Evolutionary conservation across 768 basidiomycete genomes (phyloP), one percentile per base, ranked within the genome.

Genomic region (Pholiota conissans): DNA sequence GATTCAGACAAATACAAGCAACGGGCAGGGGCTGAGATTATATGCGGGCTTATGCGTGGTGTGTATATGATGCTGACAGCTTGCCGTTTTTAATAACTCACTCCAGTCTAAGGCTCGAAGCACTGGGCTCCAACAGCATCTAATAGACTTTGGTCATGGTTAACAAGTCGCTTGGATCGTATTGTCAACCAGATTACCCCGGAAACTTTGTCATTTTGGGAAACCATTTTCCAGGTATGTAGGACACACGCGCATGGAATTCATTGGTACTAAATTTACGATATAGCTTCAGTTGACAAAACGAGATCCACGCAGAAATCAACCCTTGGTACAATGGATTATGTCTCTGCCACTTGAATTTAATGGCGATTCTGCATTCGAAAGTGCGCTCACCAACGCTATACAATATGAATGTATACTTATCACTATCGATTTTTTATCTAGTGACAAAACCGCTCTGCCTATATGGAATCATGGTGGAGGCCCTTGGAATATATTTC

Each of bases 1-100:
- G 89, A 89, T 49, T 55, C 79, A 16, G 90, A 93, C 65, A 89
- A 91, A 58, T 93, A 88, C 76, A 92, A 93, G 72, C 93, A 93
- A 67, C 82, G 93, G 24, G 91, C 91, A 27, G 86, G 87, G 24
- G 78, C 75, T 39, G 80, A 82, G 65, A 68, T 94, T 29, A 68
- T 95, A 26, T 78, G 83, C 32, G 94, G 93, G 20, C 65, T 93
- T 48, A 72, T 91, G 55, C 82, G 93, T 60, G 93, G 90, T 88
- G 67, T 52, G 75, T 68, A 54, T 27, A 16, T 45, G 18, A 10
- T 30, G 11, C 28, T 32, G 48, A 3, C 34, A 22, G 22, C 27
- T 16, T 56, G 18, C 18, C 32, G 18, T 11, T 18, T 28, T 46
- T 32, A 9, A 29, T 47, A 22, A 14, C 30, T 22, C 30, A 14